Conservation (phyloP, 306 rosid species). For the Cucurbita argyrosperma region DNA sequence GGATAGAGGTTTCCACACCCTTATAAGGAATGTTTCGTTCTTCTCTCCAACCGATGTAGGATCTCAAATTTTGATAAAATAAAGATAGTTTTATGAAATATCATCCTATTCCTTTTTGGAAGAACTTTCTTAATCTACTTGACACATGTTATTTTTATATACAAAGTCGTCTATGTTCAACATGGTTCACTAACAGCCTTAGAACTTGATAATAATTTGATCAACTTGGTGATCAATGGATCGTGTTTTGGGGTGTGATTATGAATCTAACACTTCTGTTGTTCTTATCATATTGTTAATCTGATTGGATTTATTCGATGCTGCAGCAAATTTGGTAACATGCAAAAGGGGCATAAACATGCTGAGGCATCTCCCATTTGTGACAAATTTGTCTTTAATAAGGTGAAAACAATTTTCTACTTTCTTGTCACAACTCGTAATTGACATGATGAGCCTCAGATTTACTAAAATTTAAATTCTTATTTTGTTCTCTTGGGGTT, state of each 20-base stretch:
- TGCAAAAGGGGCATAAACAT: slow-evolving; percentile 59
- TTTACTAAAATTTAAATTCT: neutral
- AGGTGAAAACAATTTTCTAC: slow-evolving; percentile 34
- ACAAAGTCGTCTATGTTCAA: neutral
- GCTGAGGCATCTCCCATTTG: slow-evolving; percentile 51
- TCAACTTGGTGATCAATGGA: neutral
- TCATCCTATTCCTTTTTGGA: neutral
- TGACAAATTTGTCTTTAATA: slow-evolving; percentile 71
- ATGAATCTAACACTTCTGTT: neutral
- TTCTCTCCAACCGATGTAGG: too few relatives aligned
- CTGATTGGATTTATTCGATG: neutral
- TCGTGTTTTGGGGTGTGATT: neutral
- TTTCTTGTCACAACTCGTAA: neutral
- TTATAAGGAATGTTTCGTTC: too few relatives aligned
- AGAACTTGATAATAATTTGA: neutral
- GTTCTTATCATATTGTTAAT: neutral
- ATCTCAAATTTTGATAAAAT: neutral
- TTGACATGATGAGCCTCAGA: neutral
- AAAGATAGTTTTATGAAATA: neutral
- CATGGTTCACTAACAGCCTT: neutral
- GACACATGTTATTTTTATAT: neutral
- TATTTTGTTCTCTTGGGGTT: neutral
- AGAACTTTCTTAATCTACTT: neutral
- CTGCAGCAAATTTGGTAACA: slow-evolving; percentile 53
- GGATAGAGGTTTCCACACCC: too few relatives aligned